Base-by-base conservation (phyloP, 1,139 yeast species). In the Magnusiomyces tetraspermus region DNA sequence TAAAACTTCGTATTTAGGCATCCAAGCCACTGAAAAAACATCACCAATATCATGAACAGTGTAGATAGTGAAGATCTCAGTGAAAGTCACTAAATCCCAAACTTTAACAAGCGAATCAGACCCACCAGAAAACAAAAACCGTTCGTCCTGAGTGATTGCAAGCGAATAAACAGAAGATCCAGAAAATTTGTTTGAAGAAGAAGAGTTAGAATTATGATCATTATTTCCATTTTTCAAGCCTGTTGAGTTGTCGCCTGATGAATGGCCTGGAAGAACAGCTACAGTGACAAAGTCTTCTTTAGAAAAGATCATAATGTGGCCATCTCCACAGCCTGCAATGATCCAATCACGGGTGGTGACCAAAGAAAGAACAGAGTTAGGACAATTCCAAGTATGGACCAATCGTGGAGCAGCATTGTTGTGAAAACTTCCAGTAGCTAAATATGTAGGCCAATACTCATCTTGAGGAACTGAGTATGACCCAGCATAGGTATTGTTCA, bases 251-350 rank as follows among this genome's bases (percentile, higher is more conserved):
- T 23, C 41, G 5, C 42, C 15, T n/a, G 49, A 42, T 36, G 31
- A 42, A 64, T 86, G 89, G 17, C 85, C 87, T 13, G 67, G 67
- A 13, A 78, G 63, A 1, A 62, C 57, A 36, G 72, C 73, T 42
- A 69, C 71, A 51, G 72, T 73, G 55, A 81, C 80, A 64, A 78
- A 90, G 0, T 84, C 80, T n/a, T 69, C 68, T 56, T 85, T 71
- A 61, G 87, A 90, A 62, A 77, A 83, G 1, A 87, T 82, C 24
- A 87, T 68, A 49, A 92, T 84, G 60, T 79, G 79, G n/a, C 95
- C 86, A 61, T 85, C 86, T 61, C 90, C 96, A 0, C 97, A 87
- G n/a, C 98, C 98, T 55, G 96, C 94, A 65, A 85, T 85, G 19
- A 92, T 63, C 44, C 82, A 70, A 44, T 77, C 73, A 54, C 76